Base-by-base conservation (phyloP, 306 rosid genomes). In the Morella rubra region DNA sequence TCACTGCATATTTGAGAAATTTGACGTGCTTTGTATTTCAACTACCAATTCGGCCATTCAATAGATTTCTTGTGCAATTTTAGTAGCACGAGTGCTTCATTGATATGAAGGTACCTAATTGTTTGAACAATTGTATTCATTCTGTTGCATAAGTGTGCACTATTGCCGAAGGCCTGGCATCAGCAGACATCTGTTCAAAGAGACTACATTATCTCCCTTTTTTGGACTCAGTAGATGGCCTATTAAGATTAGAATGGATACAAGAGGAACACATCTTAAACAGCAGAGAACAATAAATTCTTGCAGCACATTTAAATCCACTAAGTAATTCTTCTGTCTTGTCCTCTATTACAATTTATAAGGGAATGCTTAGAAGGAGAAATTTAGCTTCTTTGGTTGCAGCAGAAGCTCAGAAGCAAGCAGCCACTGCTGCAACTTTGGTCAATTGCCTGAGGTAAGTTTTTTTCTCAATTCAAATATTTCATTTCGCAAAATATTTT, bases 371-470 rank as follows among this genome's bases (percentile, higher is more conserved):
- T 68, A 95, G 97, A 78, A 90, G 92, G 85, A 85, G 87, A 82
- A 82, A 88, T 75, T 71, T 90, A 79, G 97, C 97, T n/a, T 85
- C 96, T 81, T 79, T 84, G 83, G 90, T 95, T 49, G 90, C 84
- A 68, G 69, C 81, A 82, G 96, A 92, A 86, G 98, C 99, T 77
- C 97, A 95, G 77, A 89, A 90, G 76, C 97, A 92, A 84, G 96
- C 96, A 77, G 75, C 85, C 18, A 84, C 82, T 54, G 97, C 99
- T 75, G 85, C 97, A 75, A 79, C 70, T 58, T 81, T 89, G 58
- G 87, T 91, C 81, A 92, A 78, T 85, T 90, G 96, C 81, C 87
- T 92, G 71, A 88, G 91, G 99, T 95, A 90, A 44, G 64, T 61
- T 47, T 41, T 27, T 46, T 19, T 74, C 75, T 19, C 42, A 19